Base-by-base conservation (phyloP, 1,284 basidiomycete genomes). In the Melampsora larici-populina region DNA sequence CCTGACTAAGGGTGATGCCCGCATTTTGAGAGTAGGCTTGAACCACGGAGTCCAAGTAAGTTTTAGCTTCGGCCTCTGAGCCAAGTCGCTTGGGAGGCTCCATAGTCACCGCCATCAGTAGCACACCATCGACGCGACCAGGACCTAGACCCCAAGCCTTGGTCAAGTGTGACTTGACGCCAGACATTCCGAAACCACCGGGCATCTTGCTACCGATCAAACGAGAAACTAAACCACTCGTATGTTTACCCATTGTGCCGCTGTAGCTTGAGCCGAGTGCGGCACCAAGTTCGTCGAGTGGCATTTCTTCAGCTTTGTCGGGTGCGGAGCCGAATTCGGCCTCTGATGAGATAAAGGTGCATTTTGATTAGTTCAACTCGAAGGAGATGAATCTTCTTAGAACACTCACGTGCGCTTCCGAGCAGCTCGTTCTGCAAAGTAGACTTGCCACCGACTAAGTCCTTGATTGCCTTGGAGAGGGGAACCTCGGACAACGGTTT, bases 381-480 rank as follows among this genome's bases (percentile, higher is more conserved):
- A 69, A 9, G 7, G n/a, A 36, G 97, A 87, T n/a, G n/a, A n/a
- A n/a, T n/a, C n/a, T n/a, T n/a, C n/a, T n/a, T n/a, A 84, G 97
- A 93, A 60, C 8, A 77, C 74, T 69, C 69, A 77, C 74, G 66
- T 58, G 74, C 66, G 48, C 74, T 77, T 70, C 94, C 94, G 66
- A 97, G 87, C 80, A 97, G 95, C 85, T 98, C 95, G 84, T 98
- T 97, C 85, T 97, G 94, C 78, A 99, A 87, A 0, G 97, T 98
- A 31, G 95, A 98, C 86, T 99, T 99, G 81, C 97, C 97, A 60
- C 94, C 94, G 70, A 97, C 94, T 79, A 98, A 90, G 83, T 99
- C 96, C 86, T 98, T 98, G 87, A 99, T 95, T 1, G 94, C 92
- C 85, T 99, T 99, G 80, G 89, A 88, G n/a, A 94, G 87, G 2